These are phyloP conservation scores for Allodekkera sacchari DNA, from an alignment of 805 yeast genomes.

Conservation along the genomic window DNA sequence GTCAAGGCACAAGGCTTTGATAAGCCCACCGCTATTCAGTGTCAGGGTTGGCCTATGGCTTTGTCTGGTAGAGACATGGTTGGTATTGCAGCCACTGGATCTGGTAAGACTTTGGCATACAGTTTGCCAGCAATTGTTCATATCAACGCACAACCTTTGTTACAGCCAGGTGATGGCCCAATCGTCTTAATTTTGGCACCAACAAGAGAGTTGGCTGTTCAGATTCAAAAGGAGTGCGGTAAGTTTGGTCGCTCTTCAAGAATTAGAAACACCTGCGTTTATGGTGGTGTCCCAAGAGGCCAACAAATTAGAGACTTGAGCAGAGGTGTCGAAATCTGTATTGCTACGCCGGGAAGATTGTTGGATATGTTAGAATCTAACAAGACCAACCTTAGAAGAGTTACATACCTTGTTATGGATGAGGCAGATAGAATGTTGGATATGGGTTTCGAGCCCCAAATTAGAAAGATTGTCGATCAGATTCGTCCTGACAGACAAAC, in stretches of 20 bases:
- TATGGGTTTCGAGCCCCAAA: slow-evolving; percentile 99
- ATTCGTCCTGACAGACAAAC: slow-evolving; percentile 99
- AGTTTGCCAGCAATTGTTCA: slow-evolving; percentile 96
- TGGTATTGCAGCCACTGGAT: slow-evolving; percentile 98
- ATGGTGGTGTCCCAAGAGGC: slow-evolving; percentile 99
- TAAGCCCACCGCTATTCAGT: slow-evolving; percentile 91
- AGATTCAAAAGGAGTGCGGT: slow-evolving; percentile 91
- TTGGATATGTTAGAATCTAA: slow-evolving; percentile 95
- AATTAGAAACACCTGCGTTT: slow-evolving; percentile 94
- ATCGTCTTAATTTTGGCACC: slow-evolving; percentile 94
- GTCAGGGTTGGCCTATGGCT: slow-evolving; percentile 99
- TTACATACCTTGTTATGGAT: slow-evolving; percentile 92
- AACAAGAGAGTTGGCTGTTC: slow-evolving; percentile 98
- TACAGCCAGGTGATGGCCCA: slow-evolving; percentile 95
- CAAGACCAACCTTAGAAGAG: slow-evolving; percentile 91
- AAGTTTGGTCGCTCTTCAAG: slow-evolving; percentile 89
- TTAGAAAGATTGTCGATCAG: slow-evolving; percentile 91
- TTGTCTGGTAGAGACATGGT: slow-evolving; percentile 97
- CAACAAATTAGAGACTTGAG: slow-evolving; percentile 94
- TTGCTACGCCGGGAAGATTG: slow-evolving; percentile 99
- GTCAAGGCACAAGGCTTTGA: slow-evolving; percentile 90
- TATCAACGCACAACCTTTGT: slow-evolving; percentile 94
- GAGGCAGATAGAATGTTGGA: slow-evolving; percentile 99
- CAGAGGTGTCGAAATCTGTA: slow-evolving; percentile 91
- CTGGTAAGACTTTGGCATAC: slow-evolving; percentile 96